A percentile compares a stretch with the other conserved stretches of the same genome.
phyloP scores from a whole-genome alignment of 1,139 yeast species.

The Pneumocystis wakefieldiae region DNA sequence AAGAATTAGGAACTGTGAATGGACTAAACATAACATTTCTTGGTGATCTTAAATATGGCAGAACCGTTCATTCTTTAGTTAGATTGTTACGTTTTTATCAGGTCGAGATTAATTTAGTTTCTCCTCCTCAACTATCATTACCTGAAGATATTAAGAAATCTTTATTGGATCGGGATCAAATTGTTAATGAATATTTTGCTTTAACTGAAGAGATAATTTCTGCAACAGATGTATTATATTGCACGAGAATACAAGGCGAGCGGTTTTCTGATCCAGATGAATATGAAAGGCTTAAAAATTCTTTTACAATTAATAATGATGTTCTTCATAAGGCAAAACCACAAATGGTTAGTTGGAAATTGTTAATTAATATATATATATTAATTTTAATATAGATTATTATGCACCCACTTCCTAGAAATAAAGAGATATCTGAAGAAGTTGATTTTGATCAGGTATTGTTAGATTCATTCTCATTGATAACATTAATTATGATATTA shows the following conservation, averaged over 20 bases:
- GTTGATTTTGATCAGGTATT: conserved; percentile 84
- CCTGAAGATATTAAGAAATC: conserved; percentile 60
- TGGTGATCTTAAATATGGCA: conserved; percentile 97
- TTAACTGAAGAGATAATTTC: conserved; percentile 75
- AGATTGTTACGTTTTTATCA: conserved; percentile 82
- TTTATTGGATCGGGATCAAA: conserved; percentile 51
- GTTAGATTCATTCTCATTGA: not conserved
- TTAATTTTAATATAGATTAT: conserved; percentile 26
- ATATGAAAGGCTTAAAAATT: conserved; percentile 79
- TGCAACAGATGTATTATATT: conserved; percentile 85
- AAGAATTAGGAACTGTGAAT: conserved; percentile 95
- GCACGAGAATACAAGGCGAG: conserved; percentile 97
- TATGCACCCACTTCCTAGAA: conserved; percentile 98
- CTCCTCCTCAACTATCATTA: conserved; percentile 74
- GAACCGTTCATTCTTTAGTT: conserved; percentile 95
- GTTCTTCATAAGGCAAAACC: conserved; percentile 85
- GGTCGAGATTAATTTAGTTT: conserved; percentile 80
- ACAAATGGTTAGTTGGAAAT: conserved; percentile 43
- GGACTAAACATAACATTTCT: conserved; percentile 95
- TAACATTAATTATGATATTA: not conserved
- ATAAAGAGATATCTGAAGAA: conserved; percentile 89
- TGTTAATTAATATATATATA: conserved; percentile 25
- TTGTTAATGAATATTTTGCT: conserved; percentile 54
- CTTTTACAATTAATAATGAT: conserved; percentile 83
- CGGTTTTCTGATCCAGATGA: conserved; percentile 64